Base-by-base conservation (phyloP, 129 eudicot species). In the Tagetes erecta region DNA sequence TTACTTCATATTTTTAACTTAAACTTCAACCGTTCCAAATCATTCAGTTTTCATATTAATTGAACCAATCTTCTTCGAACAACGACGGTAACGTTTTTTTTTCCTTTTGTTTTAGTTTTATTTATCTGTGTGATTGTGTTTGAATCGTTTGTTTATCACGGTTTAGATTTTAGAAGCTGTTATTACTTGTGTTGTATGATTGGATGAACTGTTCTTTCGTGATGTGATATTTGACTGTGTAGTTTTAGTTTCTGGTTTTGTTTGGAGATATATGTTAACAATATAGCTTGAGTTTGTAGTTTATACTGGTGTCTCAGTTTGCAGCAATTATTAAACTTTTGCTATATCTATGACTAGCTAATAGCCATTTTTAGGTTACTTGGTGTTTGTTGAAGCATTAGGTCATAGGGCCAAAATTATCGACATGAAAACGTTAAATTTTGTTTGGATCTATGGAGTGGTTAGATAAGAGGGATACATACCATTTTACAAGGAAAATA, bases 51-150 rank as follows among this genome's bases (percentile, higher is more conserved):
- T 35, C 70, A 31, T 7, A 1, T 57, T 73, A 8, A 34, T 73
- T 6, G 57, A 73, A 30, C 62, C 11, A 4, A 35, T 73, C 47
- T 44, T 46, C 41, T 62, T 27, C 58, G 27, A 4, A 9, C 36
- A 14, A 34, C 33, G 27, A 35, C 46, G 78, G 78, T 74, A 74
- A n/a, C 38, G 6, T 20, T 20, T 47, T 36, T 36, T 6, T 46
- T 37, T 20, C 27, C 27, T 45, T 60, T n/a, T 50, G 0, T 68
- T 13, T 33, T 5, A 7, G 34, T 58, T 59, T 59, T 57, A 8
- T 5, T 31, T 1, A 57, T 31, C 38, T 57, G 31, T 57, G 13
- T 34, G 65, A 5, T 34, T 57, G 65, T 33, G 65, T 33, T 58
- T 58, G 40, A 58, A 30, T 33, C 39, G 8, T 31, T 31, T 49